Conservation (phyloP, 495 filamentous ascomycete genomes). For the Penicillium waksmanii region DNA sequence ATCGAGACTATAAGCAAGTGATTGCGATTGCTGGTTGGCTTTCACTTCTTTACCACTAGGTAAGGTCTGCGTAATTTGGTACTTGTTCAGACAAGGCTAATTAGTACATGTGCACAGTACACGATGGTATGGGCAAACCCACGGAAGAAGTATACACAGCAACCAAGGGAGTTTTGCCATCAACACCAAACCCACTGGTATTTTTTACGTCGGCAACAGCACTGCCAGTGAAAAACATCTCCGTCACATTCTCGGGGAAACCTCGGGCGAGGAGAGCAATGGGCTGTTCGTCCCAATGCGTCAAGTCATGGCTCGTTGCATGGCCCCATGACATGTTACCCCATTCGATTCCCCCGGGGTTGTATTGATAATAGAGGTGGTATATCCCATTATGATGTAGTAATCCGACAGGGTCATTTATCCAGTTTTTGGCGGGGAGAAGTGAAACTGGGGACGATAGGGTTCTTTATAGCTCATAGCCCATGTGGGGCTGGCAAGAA, state of each 20-base stretch:
- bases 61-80: slow-evolving; percentile 23
- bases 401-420: slow-evolving; percentile 66
- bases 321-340: slow-evolving; percentile 49
- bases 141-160: slow-evolving; percentile 59
- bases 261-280: slow-evolving; percentile 42
- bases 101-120: background rate
- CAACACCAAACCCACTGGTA: slow-evolving; percentile 58
- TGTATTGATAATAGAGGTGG: slow-evolving; percentile 49
- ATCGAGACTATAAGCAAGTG: slow-evolving; percentile 60
- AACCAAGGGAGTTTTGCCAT: slow-evolving; percentile 54
- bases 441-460: slow-evolving; percentile 55
- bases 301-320: slow-evolving; percentile 42
- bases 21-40: slow-evolving; percentile 52
- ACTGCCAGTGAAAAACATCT: slow-evolving; percentile 58
- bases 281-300: slow-evolving; percentile 43
- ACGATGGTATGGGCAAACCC: slow-evolving; percentile 4
- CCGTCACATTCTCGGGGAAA: slow-evolving; percentile 47
- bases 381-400: slow-evolving; percentile 42
- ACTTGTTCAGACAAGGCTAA: slow-evolving; percentile 16
- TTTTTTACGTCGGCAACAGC: slow-evolving; percentile 58
- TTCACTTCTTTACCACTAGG: slow-evolving; percentile 34
- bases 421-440: slow-evolving; percentile 53
- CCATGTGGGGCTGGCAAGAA: slow-evolving; percentile 5
- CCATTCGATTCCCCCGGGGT: slow-evolving; percentile 37
- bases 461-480: slow-evolving; percentile 42